A percentile compares a stretch with the other conserved stretches of the same genome.
Conservation (phyloP, 2,329 filamentous ascomycete genomes). For the Amesomyces nigricolor region DNA sequence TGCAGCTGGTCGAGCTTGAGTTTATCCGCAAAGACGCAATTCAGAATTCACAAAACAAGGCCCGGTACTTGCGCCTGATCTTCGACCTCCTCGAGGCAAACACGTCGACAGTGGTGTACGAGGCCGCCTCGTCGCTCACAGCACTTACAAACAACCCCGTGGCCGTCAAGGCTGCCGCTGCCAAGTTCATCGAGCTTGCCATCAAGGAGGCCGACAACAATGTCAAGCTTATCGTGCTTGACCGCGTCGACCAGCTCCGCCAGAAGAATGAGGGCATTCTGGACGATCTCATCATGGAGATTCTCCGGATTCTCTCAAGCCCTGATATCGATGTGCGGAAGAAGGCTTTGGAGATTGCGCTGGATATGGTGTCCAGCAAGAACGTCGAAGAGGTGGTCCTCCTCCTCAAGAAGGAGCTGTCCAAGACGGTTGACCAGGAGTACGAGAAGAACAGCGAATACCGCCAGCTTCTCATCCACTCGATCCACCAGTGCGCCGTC, state of each 20-base stretch:
- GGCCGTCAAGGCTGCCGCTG: conserved; percentile 91
- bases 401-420: conserved; percentile 92
- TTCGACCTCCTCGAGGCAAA: conserved; percentile 93
- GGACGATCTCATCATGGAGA: conserved; percentile 95
- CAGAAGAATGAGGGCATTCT: conserved; percentile 74
- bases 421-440: conserved; percentile 96
- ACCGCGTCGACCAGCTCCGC: conserved; percentile 73
- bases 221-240: conserved; percentile 95
- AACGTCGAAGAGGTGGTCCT: conserved; percentile 97
- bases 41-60: conserved; percentile 92
- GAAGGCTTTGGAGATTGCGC: conserved; percentile 81
- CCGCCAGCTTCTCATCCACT: conserved; percentile 89
- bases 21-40: conserved; percentile 98
- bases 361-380: conserved; percentile 98
- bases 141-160: conserved; percentile 94
- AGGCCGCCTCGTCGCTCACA: conserved; percentile 91
- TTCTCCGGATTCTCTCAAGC: conserved; percentile 87
- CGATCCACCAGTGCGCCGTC: conserved; percentile 97
- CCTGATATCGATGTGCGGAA: conserved; percentile 92
- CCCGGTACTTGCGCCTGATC: conserved; percentile 86
- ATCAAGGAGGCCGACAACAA: conserved; percentile 99
- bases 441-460: conserved; percentile 98
- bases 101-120: conserved; percentile 92
- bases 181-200: conserved; percentile 92
- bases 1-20: conserved; percentile 90